Evolutionary conservation across 345 rosid genomes (phyloP).

Genomic region (Ailanthus altissimus): DNA sequence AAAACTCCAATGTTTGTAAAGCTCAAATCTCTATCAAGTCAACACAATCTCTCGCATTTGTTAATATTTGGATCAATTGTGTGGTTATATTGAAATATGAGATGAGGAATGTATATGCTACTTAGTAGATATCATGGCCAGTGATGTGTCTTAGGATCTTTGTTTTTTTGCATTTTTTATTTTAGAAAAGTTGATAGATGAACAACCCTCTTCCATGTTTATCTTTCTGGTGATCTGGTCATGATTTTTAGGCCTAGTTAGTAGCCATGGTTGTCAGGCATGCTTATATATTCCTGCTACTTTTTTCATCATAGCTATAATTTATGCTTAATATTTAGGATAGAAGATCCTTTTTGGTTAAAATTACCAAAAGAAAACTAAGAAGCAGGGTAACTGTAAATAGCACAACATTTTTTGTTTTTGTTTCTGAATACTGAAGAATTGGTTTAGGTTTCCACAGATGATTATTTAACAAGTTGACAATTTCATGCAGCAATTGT

Average conservation of each 20-base stretch:
- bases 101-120: neutral
- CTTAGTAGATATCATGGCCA: neutral
- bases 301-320: neutral
- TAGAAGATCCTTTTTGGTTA: neutral
- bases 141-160: neutral
- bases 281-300: neutral
- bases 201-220: neutral
- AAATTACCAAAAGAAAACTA: neutral
- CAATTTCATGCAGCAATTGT: slow-evolving; percentile 45
- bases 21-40: neutral
- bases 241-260: neutral
- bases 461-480: slow-evolving; percentile 18
- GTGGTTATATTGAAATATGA: slow-evolving; percentile 8
- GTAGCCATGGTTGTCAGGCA: slow-evolving; percentile 7
- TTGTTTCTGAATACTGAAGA: neutral
- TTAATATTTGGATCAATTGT: slow-evolving; percentile 1
- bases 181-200: neutral
- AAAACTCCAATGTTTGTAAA: neutral
- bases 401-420: neutral
- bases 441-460: slow-evolving; percentile 17
- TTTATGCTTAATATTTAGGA: neutral
- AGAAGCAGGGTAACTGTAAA: neutral
- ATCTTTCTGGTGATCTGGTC: too few relatives aligned
- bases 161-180: neutral
- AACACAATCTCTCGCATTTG: neutral